Base-by-base conservation (phyloP, 441 rosid genomes). In the Croton setiger region DNA sequence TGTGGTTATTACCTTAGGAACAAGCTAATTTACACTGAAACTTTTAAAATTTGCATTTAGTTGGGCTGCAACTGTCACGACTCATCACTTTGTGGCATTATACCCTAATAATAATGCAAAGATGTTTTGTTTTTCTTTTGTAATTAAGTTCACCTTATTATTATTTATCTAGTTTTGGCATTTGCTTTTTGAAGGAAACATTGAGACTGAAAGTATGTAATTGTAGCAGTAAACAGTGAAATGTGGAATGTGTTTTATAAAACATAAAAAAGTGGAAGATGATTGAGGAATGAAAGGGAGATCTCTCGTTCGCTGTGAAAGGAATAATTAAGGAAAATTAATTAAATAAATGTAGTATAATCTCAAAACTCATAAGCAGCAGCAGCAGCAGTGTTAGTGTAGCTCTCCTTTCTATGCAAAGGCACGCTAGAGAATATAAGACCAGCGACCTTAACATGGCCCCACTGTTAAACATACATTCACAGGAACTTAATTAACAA, bases 241-340 rank as follows among this genome's bases (percentile, higher is more conserved):
- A 78, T 83, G 64, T 51, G 45, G 79, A 72, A 72, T 45, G 5
- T 66, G 31, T 78, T 72, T 64, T 64, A 61, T 52, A 63, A 66
- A 78, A 66, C 71, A 56, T 79, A 74, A 70, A 74, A 81, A 77
- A 78, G 80, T 74, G 36, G 76, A 78, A 79, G 86, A 89, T 89
- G 93, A 86, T 86, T 89, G 88, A 81, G 81, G 88, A 83, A 86
- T 89, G 83, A 84, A 85, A 84, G 90, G 86, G 73, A 86, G 82
- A 86, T 89, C 86, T 85, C 89, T 85, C 71, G 87, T 79, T 79
- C 77, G 70, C 58, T 72, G 89, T 78, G 80, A 53, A 66, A 45
- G 61, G 54, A 27, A 27, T 27, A 27, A 27, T 27, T 27, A 27
- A 27, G 31, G 31, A 0, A 72, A 78, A 76, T 73, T 60, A 37